phyloP scores from a whole-genome alignment of 1,139 yeast species.

The Candida albicans region DNA sequence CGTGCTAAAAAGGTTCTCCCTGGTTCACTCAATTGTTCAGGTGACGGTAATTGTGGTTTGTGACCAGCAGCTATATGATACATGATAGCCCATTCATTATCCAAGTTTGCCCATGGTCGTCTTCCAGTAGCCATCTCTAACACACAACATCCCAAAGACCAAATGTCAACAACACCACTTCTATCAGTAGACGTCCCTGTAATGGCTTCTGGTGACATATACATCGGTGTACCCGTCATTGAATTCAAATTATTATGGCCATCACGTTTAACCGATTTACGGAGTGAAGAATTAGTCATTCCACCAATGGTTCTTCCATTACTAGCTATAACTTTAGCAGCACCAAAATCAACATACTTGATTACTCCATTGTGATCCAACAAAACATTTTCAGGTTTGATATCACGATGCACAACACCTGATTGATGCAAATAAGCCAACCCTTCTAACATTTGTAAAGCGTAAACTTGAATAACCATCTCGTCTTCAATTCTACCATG shows the following conservation, averaged over 20 bases:
- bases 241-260: conserved; percentile 36
- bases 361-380: conserved; percentile 91
- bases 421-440: conserved; percentile 91
- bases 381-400: conserved; percentile 91
- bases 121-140: conserved; percentile 82
- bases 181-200: conserved; percentile 70
- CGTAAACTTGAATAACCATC: conserved; percentile 84
- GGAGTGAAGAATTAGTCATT: conserved; percentile 9
- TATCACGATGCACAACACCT: conserved; percentile 96
- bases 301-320: conserved; percentile 49
- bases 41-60: conserved; percentile 78
- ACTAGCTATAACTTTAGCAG: conserved; percentile 90
- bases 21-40: conserved; percentile 71
- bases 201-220: conserved; percentile 97
- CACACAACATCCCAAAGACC: conserved; percentile 84
- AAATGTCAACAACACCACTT: conserved; percentile 76
- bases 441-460: conserved; percentile 93
- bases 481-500: conserved; percentile 97
- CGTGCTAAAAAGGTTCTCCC: conserved; percentile 73
- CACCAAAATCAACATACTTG: conserved; percentile 96
- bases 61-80: conserved; percentile 97
- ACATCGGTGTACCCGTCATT: conserved; percentile 98
- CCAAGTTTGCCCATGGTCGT: conserved; percentile 87
- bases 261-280: conserved; percentile 8
- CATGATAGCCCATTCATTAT: conserved; percentile 98